Conservation (phyloP, 352 stramenopile genomes). For the Globisporangium iwayamae region DNA sequence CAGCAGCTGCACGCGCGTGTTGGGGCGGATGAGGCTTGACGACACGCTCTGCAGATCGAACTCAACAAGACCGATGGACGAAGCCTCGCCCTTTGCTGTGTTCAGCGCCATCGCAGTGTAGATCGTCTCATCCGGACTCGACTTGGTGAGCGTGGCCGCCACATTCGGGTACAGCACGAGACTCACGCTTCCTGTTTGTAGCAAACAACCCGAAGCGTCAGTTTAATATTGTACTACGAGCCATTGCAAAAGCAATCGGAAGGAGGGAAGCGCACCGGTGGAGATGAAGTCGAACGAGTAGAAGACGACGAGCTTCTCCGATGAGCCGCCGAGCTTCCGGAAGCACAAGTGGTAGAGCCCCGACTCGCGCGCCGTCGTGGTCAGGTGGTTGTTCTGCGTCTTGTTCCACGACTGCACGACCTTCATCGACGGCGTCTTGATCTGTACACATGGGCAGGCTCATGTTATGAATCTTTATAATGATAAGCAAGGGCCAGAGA, state of each 20-base stretch:
- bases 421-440: constrained; percentile 52
- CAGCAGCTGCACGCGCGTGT: constrained; percentile 69
- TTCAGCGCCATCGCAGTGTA: constrained; percentile 59
- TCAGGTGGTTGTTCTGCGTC: constrained; percentile 59
- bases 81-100: constrained; percentile 37
- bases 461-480: background rate
- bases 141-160: constrained; percentile 54
- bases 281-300: constrained; percentile 85
- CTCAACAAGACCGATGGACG: constrained; percentile 64
- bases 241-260: background rate
- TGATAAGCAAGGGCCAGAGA: background rate
- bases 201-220: background rate
- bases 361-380: constrained; percentile 57
- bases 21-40: constrained; percentile 50
- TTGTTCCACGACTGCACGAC: constrained; percentile 52
- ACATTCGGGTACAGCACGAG: constrained; percentile 60
- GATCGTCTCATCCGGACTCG: constrained; percentile 31
- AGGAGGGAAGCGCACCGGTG: constrained; percentile 20
- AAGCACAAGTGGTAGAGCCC: constrained; percentile 82
- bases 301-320: constrained; percentile 53
- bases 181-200: constrained; percentile 30
- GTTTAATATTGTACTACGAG: background rate
- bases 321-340: constrained; percentile 54
- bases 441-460: constrained; percentile 16
- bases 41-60: constrained; percentile 69